Conservation (phyloP, 2,329 filamentous ascomycete species). For the Fusarium pininemorale region DNA sequence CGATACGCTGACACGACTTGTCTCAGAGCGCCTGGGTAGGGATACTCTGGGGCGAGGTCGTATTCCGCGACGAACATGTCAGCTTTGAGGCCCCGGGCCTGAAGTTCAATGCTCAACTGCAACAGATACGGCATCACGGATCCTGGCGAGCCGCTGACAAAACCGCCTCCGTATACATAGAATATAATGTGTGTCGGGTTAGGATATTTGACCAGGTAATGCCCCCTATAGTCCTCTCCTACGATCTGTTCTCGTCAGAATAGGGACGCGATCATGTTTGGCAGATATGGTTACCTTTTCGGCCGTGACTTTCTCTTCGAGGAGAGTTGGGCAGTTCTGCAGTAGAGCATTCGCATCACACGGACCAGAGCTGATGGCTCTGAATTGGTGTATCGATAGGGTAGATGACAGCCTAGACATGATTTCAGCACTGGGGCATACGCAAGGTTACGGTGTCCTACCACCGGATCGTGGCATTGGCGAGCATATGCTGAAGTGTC, state of each 20-base stretch:
- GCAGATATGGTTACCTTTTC: neutral
- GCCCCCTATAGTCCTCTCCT: neutral
- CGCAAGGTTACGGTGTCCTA: rapidly evolving
- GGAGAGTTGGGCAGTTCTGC: neutral
- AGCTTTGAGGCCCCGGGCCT: neutral
- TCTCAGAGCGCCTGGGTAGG: neutral
- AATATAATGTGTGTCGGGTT: neutral
- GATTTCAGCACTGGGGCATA: neutral
- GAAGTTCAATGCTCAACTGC: neutral
- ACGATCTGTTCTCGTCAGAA: neutral
- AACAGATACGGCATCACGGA: neutral
- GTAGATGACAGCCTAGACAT: neutral
- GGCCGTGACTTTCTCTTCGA: neutral
- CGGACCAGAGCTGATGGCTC: neutral
- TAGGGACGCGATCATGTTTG: neutral
- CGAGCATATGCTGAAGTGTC: neutral
- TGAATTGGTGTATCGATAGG: neutral
- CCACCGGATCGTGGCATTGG: neutral
- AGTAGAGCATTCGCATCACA: neutral
- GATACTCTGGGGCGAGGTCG: neutral
- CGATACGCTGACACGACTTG: neutral
- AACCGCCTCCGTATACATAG: neutral
- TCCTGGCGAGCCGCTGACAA: neutral
- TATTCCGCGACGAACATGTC: neutral
- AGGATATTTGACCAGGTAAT: neutral